These are phyloP conservation scores for Earliella scabrosa DNA, from an alignment of 1,284 basidiomycete species.

Conservation along the genomic window DNA sequence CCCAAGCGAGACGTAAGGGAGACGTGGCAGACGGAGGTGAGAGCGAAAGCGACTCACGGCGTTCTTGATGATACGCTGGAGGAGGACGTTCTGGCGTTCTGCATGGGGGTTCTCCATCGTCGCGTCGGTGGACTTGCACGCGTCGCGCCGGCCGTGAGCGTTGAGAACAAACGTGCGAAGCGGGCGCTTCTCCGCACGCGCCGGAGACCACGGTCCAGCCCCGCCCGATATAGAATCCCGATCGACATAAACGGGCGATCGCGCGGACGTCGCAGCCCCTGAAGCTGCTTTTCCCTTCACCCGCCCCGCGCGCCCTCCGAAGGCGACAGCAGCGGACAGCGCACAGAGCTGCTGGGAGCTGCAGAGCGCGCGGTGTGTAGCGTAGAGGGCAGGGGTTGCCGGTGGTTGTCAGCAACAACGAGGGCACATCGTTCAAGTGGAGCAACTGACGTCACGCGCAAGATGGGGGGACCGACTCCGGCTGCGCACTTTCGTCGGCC, in stretches of 20 bases:
- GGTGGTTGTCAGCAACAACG: constrained; percentile 7
- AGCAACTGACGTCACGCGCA: constrained; percentile 6
- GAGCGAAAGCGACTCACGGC: constrained; percentile 56
- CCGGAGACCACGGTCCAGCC: too few relatives aligned
- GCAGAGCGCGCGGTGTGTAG: too few relatives aligned
- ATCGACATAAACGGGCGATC: too few relatives aligned
- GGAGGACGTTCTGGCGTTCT: constrained; percentile 85
- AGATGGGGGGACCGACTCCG: constrained; percentile 2
- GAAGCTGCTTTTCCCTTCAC: too few relatives aligned
- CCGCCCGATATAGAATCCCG: too few relatives aligned
- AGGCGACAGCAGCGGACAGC: too few relatives aligned
- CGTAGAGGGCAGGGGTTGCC: too few relatives aligned
- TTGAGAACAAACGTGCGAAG: neutral
- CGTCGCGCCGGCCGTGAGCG: neutral
- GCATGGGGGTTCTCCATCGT: constrained; percentile 93
- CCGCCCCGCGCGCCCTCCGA: too few relatives aligned
- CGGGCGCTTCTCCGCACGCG: too few relatives aligned
- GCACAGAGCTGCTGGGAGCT: too few relatives aligned
- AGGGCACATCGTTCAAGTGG: constrained; percentile 6
- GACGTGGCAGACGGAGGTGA: neutral
- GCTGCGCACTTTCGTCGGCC: too few relatives aligned
- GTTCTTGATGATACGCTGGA: constrained; percentile 91
- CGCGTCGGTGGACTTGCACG: neutral
- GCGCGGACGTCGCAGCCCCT: too few relatives aligned
- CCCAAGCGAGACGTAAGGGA: neutral